Evolutionary conservation across 371 early-diverging fungal species (phyloP).

Genomic region (Mortierella sp.): DNA sequence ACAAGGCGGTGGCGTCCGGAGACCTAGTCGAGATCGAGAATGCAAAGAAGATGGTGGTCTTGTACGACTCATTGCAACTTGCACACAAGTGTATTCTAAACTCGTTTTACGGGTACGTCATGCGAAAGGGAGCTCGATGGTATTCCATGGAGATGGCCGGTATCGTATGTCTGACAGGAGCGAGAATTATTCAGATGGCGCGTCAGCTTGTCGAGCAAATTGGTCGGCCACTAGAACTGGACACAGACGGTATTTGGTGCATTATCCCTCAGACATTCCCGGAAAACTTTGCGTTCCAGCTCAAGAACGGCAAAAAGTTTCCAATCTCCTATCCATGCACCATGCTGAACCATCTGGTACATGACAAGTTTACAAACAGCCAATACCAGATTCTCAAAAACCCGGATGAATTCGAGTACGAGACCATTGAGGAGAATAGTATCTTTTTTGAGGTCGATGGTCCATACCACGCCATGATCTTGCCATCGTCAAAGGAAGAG

Average conservation of each 20-base stretch:
- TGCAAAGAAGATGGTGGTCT: slow-evolving; percentile 92
- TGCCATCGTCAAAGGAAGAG: slow-evolving; percentile 97
- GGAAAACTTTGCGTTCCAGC: slow-evolving; percentile 87
- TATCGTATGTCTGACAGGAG: slow-evolving; percentile 97
- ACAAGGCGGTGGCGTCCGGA: slow-evolving; percentile 72
- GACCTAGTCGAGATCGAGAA: slow-evolving; percentile 83
- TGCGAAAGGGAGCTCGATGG: slow-evolving; percentile 99
- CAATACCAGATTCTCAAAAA: slow-evolving; percentile 92
- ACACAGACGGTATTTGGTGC: slow-evolving; percentile 99
- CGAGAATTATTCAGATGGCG: slow-evolving; percentile 97
- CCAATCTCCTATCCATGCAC: slow-evolving; percentile 95
- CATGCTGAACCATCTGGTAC: slow-evolving; percentile 98
- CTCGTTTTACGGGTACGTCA: slow-evolving; percentile 99
- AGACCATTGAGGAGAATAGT: slow-evolving; percentile 88
- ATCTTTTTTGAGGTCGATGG: slow-evolving; percentile 99
- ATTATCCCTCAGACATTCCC: slow-evolving; percentile 96
- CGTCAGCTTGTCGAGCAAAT: slow-evolving; percentile 93
- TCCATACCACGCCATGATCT: slow-evolving; percentile 99
- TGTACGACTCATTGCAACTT: slow-evolving; percentile 98
- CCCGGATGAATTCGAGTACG: slow-evolving; percentile 72
- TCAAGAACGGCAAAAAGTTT: slow-evolving; percentile 80
- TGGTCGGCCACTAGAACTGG: slow-evolving; percentile 97
- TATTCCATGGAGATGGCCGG: slow-evolving; percentile 99
- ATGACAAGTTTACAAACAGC: slow-evolving; percentile 97
- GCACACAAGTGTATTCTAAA: slow-evolving; percentile 99